These are phyloP conservation scores for Erythrobasidium yunnanense DNA, from an alignment of 768 basidiomycete genomes.

Conservation along the genomic window DNA sequence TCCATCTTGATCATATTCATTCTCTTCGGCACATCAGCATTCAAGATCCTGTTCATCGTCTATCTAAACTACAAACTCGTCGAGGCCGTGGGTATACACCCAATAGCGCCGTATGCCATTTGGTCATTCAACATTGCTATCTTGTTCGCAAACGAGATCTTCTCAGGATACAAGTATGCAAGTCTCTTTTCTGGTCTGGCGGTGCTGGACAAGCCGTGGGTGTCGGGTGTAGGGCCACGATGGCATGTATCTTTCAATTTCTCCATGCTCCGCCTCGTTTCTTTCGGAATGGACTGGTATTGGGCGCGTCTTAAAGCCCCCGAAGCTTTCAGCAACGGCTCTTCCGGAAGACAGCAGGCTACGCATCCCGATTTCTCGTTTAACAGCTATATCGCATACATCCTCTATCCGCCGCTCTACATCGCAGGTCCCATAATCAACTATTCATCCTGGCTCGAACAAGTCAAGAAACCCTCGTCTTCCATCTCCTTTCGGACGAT, in stretches of 20 bases:
- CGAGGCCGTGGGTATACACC: slow-evolving; percentile 43
- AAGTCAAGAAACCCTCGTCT: slow-evolving; percentile 58
- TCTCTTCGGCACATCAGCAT: slow-evolving; percentile 66
- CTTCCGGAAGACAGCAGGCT: background rate
- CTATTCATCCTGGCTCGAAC: slow-evolving; percentile 90
- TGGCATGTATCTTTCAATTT: slow-evolving; percentile 96
- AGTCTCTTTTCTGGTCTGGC: slow-evolving; percentile 50
- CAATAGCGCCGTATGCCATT: slow-evolving; percentile 47
- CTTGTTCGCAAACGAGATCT: slow-evolving; percentile 65
- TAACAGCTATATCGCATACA: slow-evolving; percentile 66
- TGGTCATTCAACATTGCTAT: slow-evolving; percentile 69
- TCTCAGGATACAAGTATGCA: slow-evolving; percentile 62
- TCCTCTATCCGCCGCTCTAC: slow-evolving; percentile 85
- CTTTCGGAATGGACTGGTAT: slow-evolving; percentile 84
- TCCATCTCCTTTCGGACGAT: slow-evolving; percentile 45
- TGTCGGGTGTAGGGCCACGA: slow-evolving; percentile 62
- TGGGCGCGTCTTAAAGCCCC: slow-evolving; percentile 50
- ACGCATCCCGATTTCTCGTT: slow-evolving; percentile 53
- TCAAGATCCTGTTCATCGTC: slow-evolving; percentile 70
- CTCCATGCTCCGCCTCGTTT: slow-evolving; percentile 83
- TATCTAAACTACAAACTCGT: slow-evolving; percentile 58
- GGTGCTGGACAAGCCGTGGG: slow-evolving; percentile 44
- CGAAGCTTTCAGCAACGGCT: slow-evolving; percentile 18
- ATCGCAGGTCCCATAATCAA: slow-evolving; percentile 93
- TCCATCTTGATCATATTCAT: slow-evolving; percentile 56